phyloP scores from a whole-genome alignment of 305 asterid genomes.

The Andrographis paniculata region DNA sequence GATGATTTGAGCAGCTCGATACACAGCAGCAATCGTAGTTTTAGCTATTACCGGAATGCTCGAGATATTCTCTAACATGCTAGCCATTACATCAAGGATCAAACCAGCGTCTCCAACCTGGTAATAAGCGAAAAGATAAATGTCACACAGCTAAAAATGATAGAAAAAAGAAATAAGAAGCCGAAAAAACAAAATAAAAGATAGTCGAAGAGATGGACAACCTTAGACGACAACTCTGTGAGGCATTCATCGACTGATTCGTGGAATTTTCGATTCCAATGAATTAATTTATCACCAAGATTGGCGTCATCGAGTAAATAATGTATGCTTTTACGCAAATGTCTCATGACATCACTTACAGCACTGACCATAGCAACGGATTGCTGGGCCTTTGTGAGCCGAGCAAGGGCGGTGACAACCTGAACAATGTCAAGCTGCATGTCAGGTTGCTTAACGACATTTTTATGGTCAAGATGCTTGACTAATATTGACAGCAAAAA shows the following conservation, averaged over 20 bases:
- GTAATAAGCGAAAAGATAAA: constrained; percentile 17
- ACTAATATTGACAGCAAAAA: constrained; percentile 73
- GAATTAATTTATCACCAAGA: constrained; percentile 61
- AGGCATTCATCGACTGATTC: constrained; percentile 88
- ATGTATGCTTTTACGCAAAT: constrained; percentile 85
- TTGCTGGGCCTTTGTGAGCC: constrained; percentile 55
- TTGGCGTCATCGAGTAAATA: constrained; percentile 64
- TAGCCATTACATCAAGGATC: constrained; percentile 80
- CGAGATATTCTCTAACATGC: constrained; percentile 67
- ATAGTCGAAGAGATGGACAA: constrained; percentile 12
- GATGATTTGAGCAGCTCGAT: constrained; percentile 69
- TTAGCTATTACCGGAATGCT: constrained; percentile 47
- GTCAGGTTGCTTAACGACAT: constrained; percentile 71
- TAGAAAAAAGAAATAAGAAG: background rate
- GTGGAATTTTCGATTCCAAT: constrained; percentile 67
- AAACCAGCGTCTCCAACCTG: constrained; percentile 88
- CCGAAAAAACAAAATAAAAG: background rate
- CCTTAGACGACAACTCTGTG: constrained; percentile 74
- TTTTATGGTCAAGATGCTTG: constrained; percentile 96
- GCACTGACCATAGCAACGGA: constrained; percentile 83
- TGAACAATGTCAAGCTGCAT: constrained; percentile 92
- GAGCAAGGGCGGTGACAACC: constrained; percentile 65
- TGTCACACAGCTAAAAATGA: too few relatives aligned
- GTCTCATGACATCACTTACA: constrained; percentile 83
- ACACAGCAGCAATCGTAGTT: constrained; percentile 59